Conservation (phyloP, 2,329 filamentous ascomycete genomes). For the Aspergillus flavus region DNA sequence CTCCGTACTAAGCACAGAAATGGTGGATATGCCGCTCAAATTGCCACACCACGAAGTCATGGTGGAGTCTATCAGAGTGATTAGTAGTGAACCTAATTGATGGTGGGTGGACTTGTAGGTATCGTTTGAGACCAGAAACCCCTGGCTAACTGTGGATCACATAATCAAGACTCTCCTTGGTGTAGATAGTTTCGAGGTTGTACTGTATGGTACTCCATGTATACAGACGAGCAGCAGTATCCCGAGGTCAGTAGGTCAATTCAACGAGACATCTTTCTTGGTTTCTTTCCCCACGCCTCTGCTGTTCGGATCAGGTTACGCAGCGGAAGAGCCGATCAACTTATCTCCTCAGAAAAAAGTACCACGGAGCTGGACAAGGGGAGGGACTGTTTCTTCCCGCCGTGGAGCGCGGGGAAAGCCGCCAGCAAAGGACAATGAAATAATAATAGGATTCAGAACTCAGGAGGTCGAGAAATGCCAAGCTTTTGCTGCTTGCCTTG, state of each 20-base stretch:
- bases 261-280: background rate
- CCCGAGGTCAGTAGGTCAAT: background rate
- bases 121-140: background rate
- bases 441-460: background rate
- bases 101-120: background rate
- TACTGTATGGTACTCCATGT: background rate
- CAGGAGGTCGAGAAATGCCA: background rate
- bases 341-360: background rate
- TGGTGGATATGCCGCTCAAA: background rate
- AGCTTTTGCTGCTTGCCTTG: constrained; percentile 3
- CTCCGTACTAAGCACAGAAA: background rate
- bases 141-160: background rate
- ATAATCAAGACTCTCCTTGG: background rate
- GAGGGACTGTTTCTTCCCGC: constrained; percentile 29
- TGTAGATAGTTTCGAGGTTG: background rate
- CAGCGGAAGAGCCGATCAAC: background rate
- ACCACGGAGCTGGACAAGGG: constrained; percentile 39
- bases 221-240: background rate
- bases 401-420: constrained; percentile 17
- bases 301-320: background rate
- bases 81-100: background rate
- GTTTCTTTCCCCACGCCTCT: background rate
- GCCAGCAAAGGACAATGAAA: constrained; percentile 1
- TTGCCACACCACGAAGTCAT: background rate
- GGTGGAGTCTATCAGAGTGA: background rate